Conservation (phyloP, 2,329 filamentous ascomycete species). For the Neofusicoccum laricinum region DNA sequence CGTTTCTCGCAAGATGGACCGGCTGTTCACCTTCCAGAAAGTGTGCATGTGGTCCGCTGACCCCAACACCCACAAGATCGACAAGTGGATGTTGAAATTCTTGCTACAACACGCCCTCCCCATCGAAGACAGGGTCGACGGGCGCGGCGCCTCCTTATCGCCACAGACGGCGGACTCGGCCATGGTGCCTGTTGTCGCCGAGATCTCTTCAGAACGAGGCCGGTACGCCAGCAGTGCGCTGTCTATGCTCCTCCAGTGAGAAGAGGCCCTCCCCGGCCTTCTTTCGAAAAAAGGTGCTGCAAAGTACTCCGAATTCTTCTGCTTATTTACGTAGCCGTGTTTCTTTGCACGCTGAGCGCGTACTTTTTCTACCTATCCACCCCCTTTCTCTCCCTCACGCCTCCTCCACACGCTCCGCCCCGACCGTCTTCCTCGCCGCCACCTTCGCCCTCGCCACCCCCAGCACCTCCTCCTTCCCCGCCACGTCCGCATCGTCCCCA, state of each 20-base stretch:
- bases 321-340: too few species aligned
- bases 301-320: too few species aligned
- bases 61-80: conserved; percentile 20
- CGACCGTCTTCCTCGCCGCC: conserved; percentile 24
- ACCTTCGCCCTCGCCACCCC: background rate
- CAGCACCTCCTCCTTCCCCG: background rate
- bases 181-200: background rate
- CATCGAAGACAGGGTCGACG: conserved; percentile 2
- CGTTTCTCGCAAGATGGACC: conserved; percentile 28
- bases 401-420: conserved; percentile 4
- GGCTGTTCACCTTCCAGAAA: conserved; percentile 43
- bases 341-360: too few species aligned
- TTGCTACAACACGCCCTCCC: conserved; percentile 32
- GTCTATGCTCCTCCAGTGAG: conserved; percentile 17
- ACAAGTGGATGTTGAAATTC: conserved; percentile 33
- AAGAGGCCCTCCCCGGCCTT: too few species aligned
- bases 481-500: conserved; percentile 31
- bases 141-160: background rate
- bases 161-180: background rate
- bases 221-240: conserved; percentile 18
- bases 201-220: background rate
- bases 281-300: too few species aligned
- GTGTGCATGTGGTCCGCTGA: conserved; percentile 29
- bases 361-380: too few species aligned
- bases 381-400: background rate